Conservation (phyloP, 768 basidiomycete species). For the Mycena chlorophos region DNA sequence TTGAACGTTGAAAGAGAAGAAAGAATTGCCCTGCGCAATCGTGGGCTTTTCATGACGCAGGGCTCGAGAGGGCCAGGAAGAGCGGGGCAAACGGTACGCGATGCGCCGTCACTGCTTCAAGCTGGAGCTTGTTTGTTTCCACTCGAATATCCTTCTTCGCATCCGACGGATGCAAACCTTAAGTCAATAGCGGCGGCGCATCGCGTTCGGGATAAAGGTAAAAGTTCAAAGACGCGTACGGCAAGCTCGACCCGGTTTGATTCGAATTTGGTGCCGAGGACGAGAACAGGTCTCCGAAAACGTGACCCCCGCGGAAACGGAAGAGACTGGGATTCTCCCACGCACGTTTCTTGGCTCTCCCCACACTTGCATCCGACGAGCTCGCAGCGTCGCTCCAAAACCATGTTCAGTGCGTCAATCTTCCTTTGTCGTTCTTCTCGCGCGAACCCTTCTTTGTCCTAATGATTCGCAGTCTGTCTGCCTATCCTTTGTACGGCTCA, state of each 20-base stretch:
- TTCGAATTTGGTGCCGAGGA: background rate
- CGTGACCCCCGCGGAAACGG: background rate
- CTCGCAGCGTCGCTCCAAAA: background rate
- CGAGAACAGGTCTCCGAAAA: too few species aligned
- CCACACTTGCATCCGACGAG: too few species aligned
- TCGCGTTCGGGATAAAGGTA: too few species aligned
- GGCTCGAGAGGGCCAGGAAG: constrained; percentile 5
- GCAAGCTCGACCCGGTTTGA: background rate
- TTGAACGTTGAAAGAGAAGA: constrained; percentile 1
- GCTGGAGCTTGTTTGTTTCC: constrained; percentile 11
- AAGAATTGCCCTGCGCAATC: constrained; percentile 10
- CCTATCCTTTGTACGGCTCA: constrained; percentile 49
- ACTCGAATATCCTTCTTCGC: constrained; percentile 8
- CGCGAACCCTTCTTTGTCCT: too few species aligned
- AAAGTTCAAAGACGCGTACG: background rate
- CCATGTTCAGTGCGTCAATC: constrained; percentile 1
- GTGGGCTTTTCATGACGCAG: constrained; percentile 20
- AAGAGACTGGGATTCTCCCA: background rate
- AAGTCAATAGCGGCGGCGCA: constrained; percentile 1
- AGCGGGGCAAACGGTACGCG: constrained; percentile 14
- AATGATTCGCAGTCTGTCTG: constrained; percentile 43
- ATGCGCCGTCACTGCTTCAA: too few species aligned
- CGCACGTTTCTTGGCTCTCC: background rate
- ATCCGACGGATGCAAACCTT: constrained; percentile 14
- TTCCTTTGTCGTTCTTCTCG: background rate